Evolutionary conservation across 768 basidiomycete species (phyloP).

Genomic region (Sporobolomyces roseus): DNA sequence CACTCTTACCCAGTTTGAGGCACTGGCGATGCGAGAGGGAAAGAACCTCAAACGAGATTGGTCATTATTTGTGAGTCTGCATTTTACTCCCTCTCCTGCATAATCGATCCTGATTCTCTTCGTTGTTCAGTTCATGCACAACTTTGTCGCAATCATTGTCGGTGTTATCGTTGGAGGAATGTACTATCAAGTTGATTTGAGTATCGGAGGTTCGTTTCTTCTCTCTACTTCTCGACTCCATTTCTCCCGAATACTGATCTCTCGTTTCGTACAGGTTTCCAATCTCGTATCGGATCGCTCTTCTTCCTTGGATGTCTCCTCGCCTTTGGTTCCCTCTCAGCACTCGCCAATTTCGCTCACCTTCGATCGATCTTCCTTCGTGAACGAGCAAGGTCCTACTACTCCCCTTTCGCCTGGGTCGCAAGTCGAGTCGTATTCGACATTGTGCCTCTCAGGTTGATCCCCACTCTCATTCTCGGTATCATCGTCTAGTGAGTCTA

Average conservation of each 20-base stretch:
- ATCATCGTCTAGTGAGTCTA: slow-evolving; percentile 64
- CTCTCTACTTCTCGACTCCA: not conserved
- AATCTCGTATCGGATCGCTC: slow-evolving; percentile 78
- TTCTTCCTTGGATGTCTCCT: slow-evolving; percentile 93
- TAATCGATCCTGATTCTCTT: slow-evolving; percentile 53
- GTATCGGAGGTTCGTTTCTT: slow-evolving; percentile 21
- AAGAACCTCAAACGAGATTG: slow-evolving; percentile 63
- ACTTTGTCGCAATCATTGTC: slow-evolving; percentile 63
- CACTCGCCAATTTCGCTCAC: slow-evolving; percentile 80
- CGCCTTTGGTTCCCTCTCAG: slow-evolving; percentile 85
- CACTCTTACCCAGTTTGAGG: slow-evolving; percentile 83
- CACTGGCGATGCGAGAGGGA: slow-evolving; percentile 78
- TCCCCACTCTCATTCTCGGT: slow-evolving; percentile 81
- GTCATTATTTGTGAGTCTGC: slow-evolving; percentile 28
- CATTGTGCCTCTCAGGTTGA: slow-evolving; percentile 76
- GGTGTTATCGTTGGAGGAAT: slow-evolving; percentile 87
- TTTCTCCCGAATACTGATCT: not conserved
- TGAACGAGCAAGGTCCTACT: slow-evolving; percentile 78
- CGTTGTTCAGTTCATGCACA: slow-evolving; percentile 59
- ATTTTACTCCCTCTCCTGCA: not conserved
- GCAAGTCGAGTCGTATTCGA: slow-evolving; percentile 84
- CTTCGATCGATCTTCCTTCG: slow-evolving; percentile 81
- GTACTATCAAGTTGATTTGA: slow-evolving; percentile 56
- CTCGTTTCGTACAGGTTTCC: slow-evolving; percentile 23
- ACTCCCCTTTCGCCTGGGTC: slow-evolving; percentile 87